Evolutionary conservation across 2,329 filamentous ascomycete genomes (phyloP), one percentile per base, ranked within the genome.

Genomic region (Rhinocladiella similis): DNA sequence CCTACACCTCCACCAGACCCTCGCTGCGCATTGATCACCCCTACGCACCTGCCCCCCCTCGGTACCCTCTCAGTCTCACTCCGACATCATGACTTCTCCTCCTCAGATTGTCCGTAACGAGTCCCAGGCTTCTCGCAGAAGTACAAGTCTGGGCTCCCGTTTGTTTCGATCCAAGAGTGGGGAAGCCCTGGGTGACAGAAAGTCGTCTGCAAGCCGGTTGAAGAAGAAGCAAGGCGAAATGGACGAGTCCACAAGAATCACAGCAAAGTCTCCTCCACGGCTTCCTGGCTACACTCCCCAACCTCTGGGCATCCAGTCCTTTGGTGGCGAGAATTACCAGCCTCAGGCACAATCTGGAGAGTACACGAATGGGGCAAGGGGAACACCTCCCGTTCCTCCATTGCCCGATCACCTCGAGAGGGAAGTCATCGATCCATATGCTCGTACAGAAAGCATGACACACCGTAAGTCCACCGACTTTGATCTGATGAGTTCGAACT

Each of bases 401-500:
- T 22, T 64, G 39, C 63, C 62, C 13, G 27, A 36, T 2, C 29
- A 58, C 45, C 22, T 56, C 5, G 60, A 61, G 27, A 57, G 60
- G 27, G 58, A 61, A n/a, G 49, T 49, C 20, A 48, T 63, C 18
- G 91, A 96, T 67, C 88, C 90, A 13, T 94, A 94, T 69, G 85
- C 88, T 45, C 84, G 90, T 62, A 87, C 89, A 35, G 90, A 95
- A 78, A 97, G 93, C 80, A 97, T 97, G 90, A 92, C 93, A 66
- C 88, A 97, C 74, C 91, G 94, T 62, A 50, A 58, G 61, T 58
- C 53, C 18, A 25, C 39, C 22, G 10, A 50, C 27, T 3, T 13
- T 42, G 25, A 27, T 27, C 25, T 27, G 25, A 27, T 27, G n/a
- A n/a, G 25, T 27, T 27, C 25, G 7, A 27, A 7, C 25, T 27